Percentiles rank a stretch among this genome's conserved stretches.
Conservation (phyloP, 805 yeast species). For the Saccharomycopsis babjevae region DNA sequence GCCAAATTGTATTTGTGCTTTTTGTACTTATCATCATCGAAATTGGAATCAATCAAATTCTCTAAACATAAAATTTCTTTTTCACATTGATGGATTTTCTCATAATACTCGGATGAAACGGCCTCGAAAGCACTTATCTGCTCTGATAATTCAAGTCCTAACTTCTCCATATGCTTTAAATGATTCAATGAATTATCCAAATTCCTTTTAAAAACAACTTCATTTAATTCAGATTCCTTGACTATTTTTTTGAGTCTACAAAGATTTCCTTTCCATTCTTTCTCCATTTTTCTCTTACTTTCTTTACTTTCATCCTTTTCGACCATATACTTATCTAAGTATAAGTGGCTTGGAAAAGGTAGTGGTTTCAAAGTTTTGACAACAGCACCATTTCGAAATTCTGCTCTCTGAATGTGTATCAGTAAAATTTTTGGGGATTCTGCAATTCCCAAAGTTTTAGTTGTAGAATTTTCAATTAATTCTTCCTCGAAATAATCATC, state of each 20-base stretch:
- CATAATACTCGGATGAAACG: neutral
- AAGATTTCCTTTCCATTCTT: conserved; percentile 52
- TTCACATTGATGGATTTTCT: conserved; percentile 34
- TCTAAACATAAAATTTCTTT: conserved; percentile 35
- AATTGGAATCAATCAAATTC: conserved; percentile 27
- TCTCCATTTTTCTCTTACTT: conserved; percentile 42
- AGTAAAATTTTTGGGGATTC: conserved; percentile 76
- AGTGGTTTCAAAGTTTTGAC: conserved; percentile 77
- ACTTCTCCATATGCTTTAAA: neutral
- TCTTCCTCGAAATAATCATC: conserved; percentile 77
- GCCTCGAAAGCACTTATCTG: neutral
- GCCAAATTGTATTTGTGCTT: conserved; percentile 71
- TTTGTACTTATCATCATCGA: conserved; percentile 42
- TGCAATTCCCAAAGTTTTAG: conserved; percentile 61
- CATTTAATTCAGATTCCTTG: neutral
- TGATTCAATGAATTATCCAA: neutral
- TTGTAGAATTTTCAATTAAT: conserved; percentile 57
- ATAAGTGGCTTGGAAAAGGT: conserved; percentile 66
- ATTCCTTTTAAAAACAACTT: neutral
- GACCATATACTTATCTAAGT: conserved; percentile 80
- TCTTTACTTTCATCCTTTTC: conserved; percentile 49
- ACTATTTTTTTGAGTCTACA: conserved; percentile 31
- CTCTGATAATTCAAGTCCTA: neutral
- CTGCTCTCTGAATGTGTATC: conserved; percentile 88
- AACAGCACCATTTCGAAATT: conserved; percentile 61